Conservation (phyloP, 2,329 filamentous ascomycete species). For the Exophiala sp. region DNA sequence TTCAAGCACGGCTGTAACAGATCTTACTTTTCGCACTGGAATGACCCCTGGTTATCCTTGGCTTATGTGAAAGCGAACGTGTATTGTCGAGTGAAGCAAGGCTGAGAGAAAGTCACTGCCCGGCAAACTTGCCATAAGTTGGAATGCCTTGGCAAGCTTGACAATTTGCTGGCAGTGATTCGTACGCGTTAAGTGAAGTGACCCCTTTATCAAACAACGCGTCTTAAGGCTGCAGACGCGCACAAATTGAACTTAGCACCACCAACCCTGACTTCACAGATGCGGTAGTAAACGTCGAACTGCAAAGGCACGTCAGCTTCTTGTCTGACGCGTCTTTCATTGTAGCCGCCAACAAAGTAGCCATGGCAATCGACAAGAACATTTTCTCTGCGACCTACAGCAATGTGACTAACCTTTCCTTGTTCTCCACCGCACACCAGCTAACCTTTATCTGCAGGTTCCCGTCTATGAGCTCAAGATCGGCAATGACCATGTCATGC, state of each 20-base stretch:
- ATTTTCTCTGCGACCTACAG: conserved; percentile 66
- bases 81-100: too few species aligned
- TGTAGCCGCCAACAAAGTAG: background rate
- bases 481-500: conserved; percentile 90
- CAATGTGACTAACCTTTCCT: conserved; percentile 44
- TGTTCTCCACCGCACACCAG: conserved; percentile 11
- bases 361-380: conserved; percentile 36
- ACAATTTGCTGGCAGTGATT: background rate
- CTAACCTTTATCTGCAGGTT: conserved; percentile 55
- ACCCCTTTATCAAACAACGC: background rate
- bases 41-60: too few species aligned
- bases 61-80: too few species aligned
- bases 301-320: background rate
- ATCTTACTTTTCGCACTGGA: too few species aligned
- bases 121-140: too few species aligned
- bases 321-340: background rate
- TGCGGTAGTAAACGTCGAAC: too few species aligned
- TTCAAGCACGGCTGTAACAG: too few species aligned
- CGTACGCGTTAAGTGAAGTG: background rate
- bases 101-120: too few species aligned
- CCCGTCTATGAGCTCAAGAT: conserved; percentile 94
- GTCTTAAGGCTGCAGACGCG: too few species aligned
- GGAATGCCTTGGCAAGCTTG: too few species aligned
- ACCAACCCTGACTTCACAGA: too few species aligned
- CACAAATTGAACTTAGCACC: too few species aligned